phyloP scores from a whole-genome alignment of 2,329 filamentous ascomycete species.

The Fusarium praegraminearum region DNA sequence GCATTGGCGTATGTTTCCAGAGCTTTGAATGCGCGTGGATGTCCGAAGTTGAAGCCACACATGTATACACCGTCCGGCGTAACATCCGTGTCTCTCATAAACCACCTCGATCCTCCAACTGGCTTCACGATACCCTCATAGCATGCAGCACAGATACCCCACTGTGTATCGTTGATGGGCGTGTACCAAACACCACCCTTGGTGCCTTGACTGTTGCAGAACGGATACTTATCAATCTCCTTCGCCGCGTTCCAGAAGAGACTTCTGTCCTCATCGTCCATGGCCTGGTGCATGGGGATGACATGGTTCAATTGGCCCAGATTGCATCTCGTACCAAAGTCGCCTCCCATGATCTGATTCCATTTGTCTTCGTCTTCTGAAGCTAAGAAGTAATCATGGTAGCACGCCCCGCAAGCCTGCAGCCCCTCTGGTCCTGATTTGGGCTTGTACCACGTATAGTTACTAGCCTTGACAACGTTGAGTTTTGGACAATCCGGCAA shows the following conservation, averaged over 20 bases:
- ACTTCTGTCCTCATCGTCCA: constrained; percentile 48
- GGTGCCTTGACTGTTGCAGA: constrained; percentile 51
- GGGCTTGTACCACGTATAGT: constrained; percentile 52
- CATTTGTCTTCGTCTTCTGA: constrained; percentile 47
- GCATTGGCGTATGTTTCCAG: constrained; percentile 44
- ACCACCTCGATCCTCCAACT: constrained; percentile 48
- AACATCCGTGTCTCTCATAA: constrained; percentile 42
- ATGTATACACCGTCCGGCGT: constrained; percentile 36
- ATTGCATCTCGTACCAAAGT: constrained; percentile 43
- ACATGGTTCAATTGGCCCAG: constrained; percentile 50
- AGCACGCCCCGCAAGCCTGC: constrained; percentile 54
- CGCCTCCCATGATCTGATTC: constrained; percentile 40
- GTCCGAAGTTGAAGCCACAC: constrained; percentile 52
- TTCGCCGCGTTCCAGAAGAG: constrained; percentile 52
- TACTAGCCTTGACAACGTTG: constrained; percentile 35
- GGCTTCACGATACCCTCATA: constrained; percentile 50
- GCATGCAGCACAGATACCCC: constrained; percentile 55
- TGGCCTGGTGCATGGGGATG: constrained; percentile 49
- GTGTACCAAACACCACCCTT: constrained; percentile 52
- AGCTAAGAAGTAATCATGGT: constrained; percentile 52
- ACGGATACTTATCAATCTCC: constrained; percentile 46
- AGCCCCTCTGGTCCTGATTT: constrained; percentile 41
- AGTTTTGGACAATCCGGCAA: constrained; percentile 47
- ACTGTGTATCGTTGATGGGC: constrained; percentile 49
- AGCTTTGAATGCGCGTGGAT: constrained; percentile 47